Evolutionary conservation across 148 eudicot genomes (phyloP), one percentile per base, ranked within the genome.

Genomic region (Diospyros lotus): DNA sequence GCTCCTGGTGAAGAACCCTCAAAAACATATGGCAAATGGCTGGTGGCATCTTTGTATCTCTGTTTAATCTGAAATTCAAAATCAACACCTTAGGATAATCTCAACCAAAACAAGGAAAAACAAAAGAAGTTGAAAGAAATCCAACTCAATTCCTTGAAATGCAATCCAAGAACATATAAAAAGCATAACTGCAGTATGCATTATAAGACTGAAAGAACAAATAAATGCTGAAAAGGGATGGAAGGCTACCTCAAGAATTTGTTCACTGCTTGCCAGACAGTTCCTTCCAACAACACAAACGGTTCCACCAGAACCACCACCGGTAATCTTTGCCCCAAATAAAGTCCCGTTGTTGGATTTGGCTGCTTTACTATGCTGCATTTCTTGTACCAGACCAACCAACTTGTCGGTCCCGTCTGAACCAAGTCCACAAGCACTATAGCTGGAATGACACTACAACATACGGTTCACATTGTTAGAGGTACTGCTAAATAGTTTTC

Each of bases 361-460:
- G 43, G 14, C 40, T 39, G 63, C 42, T 42, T 58, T 58, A 43
- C 64, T 58, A 43, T 71, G 74, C 53, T 71, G 74, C 74, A 71
- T 71, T 71, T 71, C 64, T 71, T 71, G 64, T 28, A 71, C 74
- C 53, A 71, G n/a, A 43, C 59, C 74, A 6, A 71, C 74, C 64
- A 71, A 7, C 44, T 71, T 71, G 58, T 71, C 74, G 0, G 74
- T 71, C 39, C 74, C 64, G 2, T 4, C 53, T 6, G 74, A 56
- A 71, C 74, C 74, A 58, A 71, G 64, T 4, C 74, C 74, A 71
- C 74, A 58, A 58, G 74, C 74, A 42, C 64, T 56, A 64, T 71
- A 71, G 74, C 74, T 71, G 64, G 58, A 71, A 43, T 71, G 74
- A 71, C 74, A 71, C 74, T 71, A 44, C 45, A 39, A 41, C 59